Base-by-base conservation (phyloP, 306 rosid species). In the Arachis stenosperma region DNA sequence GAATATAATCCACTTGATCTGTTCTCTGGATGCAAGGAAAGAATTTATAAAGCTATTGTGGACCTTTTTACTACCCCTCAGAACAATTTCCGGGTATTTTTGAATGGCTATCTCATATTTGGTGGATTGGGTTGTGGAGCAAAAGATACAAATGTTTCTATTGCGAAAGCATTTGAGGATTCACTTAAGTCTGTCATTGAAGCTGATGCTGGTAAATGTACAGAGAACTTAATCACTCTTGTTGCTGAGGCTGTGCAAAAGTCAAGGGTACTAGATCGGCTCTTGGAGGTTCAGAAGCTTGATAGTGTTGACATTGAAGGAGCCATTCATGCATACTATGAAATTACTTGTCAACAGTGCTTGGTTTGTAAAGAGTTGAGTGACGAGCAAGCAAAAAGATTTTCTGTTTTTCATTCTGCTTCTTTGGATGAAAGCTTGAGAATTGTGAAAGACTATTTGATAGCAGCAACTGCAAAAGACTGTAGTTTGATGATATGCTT, bases 231-330 rank as follows among this genome's bases (percentile, higher is more conserved):
- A 41, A 81, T 86, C 67, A 84, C 84, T 82, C 90, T 95, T 75
- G 83, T 91, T 72, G 69, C 96, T n/a, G 91, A 88, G 75, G 86
- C 87, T 14, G 78, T 87, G 71, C 78, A 81, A 50, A 77, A 77
- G 67, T 90, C 93, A 10, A 87, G 97, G 58, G 86, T 84, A 56
- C 81, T 90, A 81, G 87, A 87, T 81, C 78, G 52, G 74, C 99
- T 95, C 73, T 84, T 91, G 69, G 82, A 87, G 77, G 86, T 88
- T 80, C 98, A 95, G 84, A 90, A 88, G 75, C 92, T 90, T 69
- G 99, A 95, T 71, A 76, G 66, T 78, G 76, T 87, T 85, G 98
- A 95, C 86, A 87, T 95, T 57, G 98, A 95, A 71, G 99, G 99
- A 68, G 99, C 86, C 37, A 87, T 95, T 61, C 99, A 86, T 79